Evolutionary conservation across 2,329 filamentous ascomycete species (phyloP), one percentile per base, ranked within the genome.

Genomic region (Penicillium sp.): DNA sequence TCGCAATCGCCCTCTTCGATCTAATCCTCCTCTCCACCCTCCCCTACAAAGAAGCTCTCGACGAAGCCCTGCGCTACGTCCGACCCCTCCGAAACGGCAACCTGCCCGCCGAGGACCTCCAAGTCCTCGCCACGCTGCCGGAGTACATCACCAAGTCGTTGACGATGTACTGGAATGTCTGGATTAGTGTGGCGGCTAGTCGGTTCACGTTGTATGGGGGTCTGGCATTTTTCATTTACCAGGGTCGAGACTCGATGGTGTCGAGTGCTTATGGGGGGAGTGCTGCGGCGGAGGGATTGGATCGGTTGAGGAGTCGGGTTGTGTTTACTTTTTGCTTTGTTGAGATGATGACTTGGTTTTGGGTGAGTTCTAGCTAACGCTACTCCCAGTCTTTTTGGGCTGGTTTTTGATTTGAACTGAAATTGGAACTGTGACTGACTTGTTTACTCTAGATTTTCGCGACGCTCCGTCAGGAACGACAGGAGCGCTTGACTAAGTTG

Each of bases 271-370:
- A 63, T 48, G 52, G 59, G 24, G 24, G 58, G 19, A 54, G 59
- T 18, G 52, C 69, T 58, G 56, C 59, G 44, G 49, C 69, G 56
- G 49, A 65, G 59, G 67, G 81, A 70, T 79, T 85, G 46, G 87
- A 92, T 58, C 83, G 84, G 21, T 74, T 96, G 65, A 91, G 92
- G 77, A 96, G 95, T 70, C 84, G 91, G 47, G 78, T 96, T 36
- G 85, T 96, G 36, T 95, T 97, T 70, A 87, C 89, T 0, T 94
- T 91, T 74, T 86, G 86, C 8, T 94, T 96, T 66, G 69, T 96
- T 68, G 92, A 97, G 78, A 84, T 91, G 71, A 80, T 91, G 62
- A 83, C 83, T 57, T 96, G 92, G 91, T 92, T 96, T 73, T 96
- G 92, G 92, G 86, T 86, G 69, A 59, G 78, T 71, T 13, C 10